These are phyloP conservation scores for Candida pseudoviswanathii DNA, from an alignment of 1,139 yeast species.

Conservation along the genomic window DNA sequence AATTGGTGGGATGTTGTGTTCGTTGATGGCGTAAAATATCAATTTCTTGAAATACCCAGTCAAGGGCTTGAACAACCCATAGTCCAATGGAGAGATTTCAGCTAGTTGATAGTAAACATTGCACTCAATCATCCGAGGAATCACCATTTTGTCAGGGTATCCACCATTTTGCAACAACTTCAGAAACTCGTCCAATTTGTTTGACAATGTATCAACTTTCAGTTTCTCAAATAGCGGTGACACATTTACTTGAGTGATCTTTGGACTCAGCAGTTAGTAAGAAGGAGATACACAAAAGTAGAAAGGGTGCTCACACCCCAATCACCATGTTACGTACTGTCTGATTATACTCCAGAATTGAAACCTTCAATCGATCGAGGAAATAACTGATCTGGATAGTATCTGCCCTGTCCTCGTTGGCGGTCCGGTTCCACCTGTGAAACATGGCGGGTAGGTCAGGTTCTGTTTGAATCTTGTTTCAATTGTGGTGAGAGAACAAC, in stretches of 20 bases:
- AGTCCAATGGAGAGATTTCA: slow-evolving; percentile 10
- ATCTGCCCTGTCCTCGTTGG: neutral
- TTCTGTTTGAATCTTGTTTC: slow-evolving; percentile 2
- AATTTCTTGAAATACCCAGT: slow-evolving; percentile 17
- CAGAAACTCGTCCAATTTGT: slow-evolving; percentile 8
- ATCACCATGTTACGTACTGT: slow-evolving; percentile 7
- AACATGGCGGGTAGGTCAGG: neutral
- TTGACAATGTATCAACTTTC: slow-evolving; percentile 8
- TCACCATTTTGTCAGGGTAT: neutral
- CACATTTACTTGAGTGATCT: slow-evolving; percentile 1
- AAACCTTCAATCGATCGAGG: slow-evolving; percentile 9
- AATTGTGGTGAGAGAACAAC: neutral
- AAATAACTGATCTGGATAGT: slow-evolving; percentile 11
- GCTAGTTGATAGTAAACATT: slow-evolving; percentile 14
- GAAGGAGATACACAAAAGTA: neutral
- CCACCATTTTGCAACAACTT: slow-evolving; percentile 6
- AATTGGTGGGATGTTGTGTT: slow-evolving; percentile 4
- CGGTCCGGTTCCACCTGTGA: neutral
- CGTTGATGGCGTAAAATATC: slow-evolving; percentile 10
- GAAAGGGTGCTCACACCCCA: neutral
- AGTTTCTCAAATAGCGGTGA: slow-evolving; percentile 6
- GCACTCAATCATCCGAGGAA: slow-evolving; percentile 11
- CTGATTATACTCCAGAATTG: slow-evolving; percentile 9
- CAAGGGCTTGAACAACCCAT: slow-evolving; percentile 16
- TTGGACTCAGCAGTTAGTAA: neutral